Base-by-base conservation (phyloP, 495 filamentous ascomycete genomes). In the Penicillium chermesinum region DNA sequence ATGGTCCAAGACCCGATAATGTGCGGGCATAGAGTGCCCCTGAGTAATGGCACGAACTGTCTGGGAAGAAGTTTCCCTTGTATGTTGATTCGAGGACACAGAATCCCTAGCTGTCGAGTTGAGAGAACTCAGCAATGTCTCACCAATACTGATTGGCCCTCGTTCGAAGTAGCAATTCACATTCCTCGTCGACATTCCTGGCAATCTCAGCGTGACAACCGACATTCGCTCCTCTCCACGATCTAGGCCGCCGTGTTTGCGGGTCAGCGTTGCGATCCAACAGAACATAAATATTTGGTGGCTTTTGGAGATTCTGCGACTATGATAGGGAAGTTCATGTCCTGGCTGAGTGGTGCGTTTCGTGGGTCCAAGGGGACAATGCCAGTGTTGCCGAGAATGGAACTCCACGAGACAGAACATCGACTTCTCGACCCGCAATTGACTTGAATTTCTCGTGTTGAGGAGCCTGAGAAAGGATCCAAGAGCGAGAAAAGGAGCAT, bases 141-240 rank as follows among this genome's bases (percentile, higher is more conserved):
- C 25, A 10, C 25, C 25, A 30, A 30, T 30, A 30, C 25, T 30
- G 5, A 10, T 30, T 10, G 4, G 25, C 25, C 10, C 25, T 30
- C 25, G 5, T 4, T 30, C 5, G 25, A 10, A 30, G 25, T 30
- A 10, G 25, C 25, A 5, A 30, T 30, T 10, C 25, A 30, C 38
- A 41, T 41, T 55, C 52, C 44, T 19, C 17, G 21, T 13, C 52
- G 20, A 25, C 53, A 55, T 55, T 55, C 53, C 14, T 48, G 42
- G 53, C 30, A 30, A 51, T 55, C 53, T 41, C 41, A 44, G 48
- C 44, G 48, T 55, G 41, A 38, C 53, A 48, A 38, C 13, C 44
- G 19, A 27, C 17, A 13, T n/a, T 7, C 6, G 44, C 30, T 48
- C 48, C 53, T 45, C 53, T 20, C 47, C 35, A 32, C 40, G 33